Evolutionary conservation across 768 basidiomycete genomes (phyloP), one percentile per base, ranked within the genome.

Genomic region (Vishniacozyma victoriae): DNA sequence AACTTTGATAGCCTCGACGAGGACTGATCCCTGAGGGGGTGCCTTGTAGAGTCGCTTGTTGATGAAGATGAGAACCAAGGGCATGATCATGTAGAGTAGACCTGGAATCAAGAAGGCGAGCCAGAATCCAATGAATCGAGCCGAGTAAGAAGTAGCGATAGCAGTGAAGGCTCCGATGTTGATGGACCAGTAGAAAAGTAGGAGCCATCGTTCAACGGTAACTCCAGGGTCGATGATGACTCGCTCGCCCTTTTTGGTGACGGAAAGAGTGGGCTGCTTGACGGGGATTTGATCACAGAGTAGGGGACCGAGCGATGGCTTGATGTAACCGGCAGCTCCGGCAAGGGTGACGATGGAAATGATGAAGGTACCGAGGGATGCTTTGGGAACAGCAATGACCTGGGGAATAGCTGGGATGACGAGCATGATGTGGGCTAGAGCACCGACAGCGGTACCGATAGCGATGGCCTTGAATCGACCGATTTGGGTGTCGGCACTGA

Each of bases 111-210:
- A 54, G 53, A 47, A 71, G 25, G 68, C 67, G 19, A 70, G 58
- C 70, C 69, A 73, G 57, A 67, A 72, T 9, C 72, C 72, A 40
- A 72, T 59, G 39, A 65, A 54, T 44, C 67, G 61, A 38, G 64
- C 64, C 18, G 64, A 44, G 50, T 72, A 72, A 15, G 71, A 57
- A 3, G 67, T 65, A 13, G 65, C 71, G 29, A 72, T 44, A 11
- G 54, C 38, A 50, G 67, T 63, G 55, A 73, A 65, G 3, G 64
- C 59, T 11, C 72, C 72, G 42, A 71, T 53, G 56, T 71, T 72
- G 64, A 72, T 71, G 19, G 52, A 56, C 49, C 45, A 53, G 48
- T 62, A 62, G 44, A 60, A 55, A 16, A 65, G 49, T 5, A 61
- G 41, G 15, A 67, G 49, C 47, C 61, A 67, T 45, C 64, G 48